Base-by-base conservation (phyloP, 73 alveolate species). In the Paramecium tetraurelia region DNA sequence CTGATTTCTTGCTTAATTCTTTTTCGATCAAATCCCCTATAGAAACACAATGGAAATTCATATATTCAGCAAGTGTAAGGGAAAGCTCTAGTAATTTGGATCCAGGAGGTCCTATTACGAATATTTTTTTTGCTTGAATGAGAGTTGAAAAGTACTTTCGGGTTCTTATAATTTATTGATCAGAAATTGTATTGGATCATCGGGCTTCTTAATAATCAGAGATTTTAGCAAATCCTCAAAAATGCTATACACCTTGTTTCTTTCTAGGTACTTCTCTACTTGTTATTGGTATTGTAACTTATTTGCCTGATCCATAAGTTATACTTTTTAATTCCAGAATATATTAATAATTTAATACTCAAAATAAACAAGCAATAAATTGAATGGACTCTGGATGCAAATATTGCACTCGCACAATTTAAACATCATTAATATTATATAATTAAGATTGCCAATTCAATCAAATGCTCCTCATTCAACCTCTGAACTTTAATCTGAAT, bases 31-130 rank as follows among this genome's bases (percentile, higher is more conserved):
- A 93, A 93, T 96, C 98, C 9, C 98, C 98, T 84, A 94, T 90
- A 10, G 95, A 76, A 35, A 98, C 94, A 84, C 95, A 87, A 27
- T 94, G 40, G 88, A 92, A 95, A 40, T 89, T 86, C 93, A 96
- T 92, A 59, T 94, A 85, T 75, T 96, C 96, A 29, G 98, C 96
- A 33, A 98, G 69, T 21, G 97, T 92, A 24, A 94, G 93, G 22
- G 99, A 97, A 24, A 93, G 89, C 63, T 92, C 95, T 71, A 96
- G 95, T n/a, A 96, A 68, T 63, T 89, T 86, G 85, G 97, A 89
- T 21, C 99, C 99, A 6, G 99, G 98, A 27, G 98, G 98, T 46
- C 99, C 99, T 33, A 97, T 96, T 14, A 97, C 92, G 92, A 97
- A 97, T 40, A 97, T 93, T 72, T 98, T 93, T 94, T 96, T 97